These are phyloP conservation scores for Parathielavia appendiculata DNA, from an alignment of 495 filamentous ascomycete species.

Conservation along the genomic window DNA sequence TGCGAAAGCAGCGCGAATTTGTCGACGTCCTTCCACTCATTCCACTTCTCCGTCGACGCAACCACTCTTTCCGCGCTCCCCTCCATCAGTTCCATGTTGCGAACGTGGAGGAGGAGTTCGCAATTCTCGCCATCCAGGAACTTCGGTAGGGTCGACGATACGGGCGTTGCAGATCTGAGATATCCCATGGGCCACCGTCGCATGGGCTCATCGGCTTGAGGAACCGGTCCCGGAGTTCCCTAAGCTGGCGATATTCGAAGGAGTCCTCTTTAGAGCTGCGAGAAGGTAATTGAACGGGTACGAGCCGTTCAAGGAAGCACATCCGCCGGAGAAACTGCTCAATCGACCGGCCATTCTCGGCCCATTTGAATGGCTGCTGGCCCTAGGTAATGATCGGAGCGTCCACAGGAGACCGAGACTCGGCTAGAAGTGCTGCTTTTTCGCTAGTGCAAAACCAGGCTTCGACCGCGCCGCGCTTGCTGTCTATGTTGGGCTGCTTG, in stretches of 20 bases:
- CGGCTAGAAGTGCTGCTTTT: not conserved
- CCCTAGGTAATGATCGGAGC: conserved; percentile 11
- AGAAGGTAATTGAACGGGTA: conserved; percentile 21
- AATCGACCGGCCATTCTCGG: conserved; percentile 6
- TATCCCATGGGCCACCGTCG: conserved; percentile 19
- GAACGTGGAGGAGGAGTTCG: conserved; percentile 11
- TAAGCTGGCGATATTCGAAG: conserved; percentile 9
- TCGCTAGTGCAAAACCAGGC: conserved; percentile 9
- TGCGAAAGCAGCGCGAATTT: conserved; percentile 20
- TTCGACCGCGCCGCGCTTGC: conserved; percentile 1
- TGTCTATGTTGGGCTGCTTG: not conserved
- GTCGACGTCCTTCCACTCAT: conserved; percentile 16
- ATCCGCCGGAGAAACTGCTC: conserved; percentile 19
- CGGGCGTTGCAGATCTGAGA: conserved; percentile 18
- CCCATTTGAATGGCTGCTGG: conserved; percentile 20
- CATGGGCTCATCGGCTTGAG: not conserved
- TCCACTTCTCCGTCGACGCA: conserved; percentile 4
- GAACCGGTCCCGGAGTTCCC: conserved; percentile 14
- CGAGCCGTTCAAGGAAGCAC: not conserved
- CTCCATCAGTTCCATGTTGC: conserved; percentile 1
- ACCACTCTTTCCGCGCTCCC: conserved; percentile 14
- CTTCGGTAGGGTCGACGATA: conserved; percentile 10
- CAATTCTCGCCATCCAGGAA: conserved; percentile 19
- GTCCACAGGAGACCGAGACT: conserved; percentile 2
- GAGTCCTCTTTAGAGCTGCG: not conserved